Percentiles rank a stretch among this genome's conserved stretches.
phyloP scores from a whole-genome alignment of 163 green algal species.

The Trebouxiophyceae sp. region DNA sequence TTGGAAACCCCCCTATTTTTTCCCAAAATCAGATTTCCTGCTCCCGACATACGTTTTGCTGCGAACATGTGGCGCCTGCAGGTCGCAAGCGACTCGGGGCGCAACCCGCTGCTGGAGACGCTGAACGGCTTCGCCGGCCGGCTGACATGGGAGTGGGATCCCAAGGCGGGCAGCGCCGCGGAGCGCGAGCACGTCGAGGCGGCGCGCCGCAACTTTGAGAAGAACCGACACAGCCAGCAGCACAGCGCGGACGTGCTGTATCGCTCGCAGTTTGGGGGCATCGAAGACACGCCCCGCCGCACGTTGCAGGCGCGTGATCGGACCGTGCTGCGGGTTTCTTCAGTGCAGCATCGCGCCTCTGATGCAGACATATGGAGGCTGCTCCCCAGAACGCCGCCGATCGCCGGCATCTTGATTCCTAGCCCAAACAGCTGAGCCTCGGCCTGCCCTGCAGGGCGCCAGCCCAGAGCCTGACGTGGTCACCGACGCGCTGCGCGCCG shows the following conservation, averaged over 20 bases:
- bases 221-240: conserved; percentile 43
- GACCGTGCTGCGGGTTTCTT: background rate
- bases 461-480: background rate
- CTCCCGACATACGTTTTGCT: too few relatives aligned
- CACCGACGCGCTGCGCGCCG: conserved; percentile 26
- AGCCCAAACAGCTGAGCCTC: background rate
- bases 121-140: conserved; percentile 8
- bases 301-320: too few relatives aligned
- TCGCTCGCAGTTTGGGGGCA: conserved; percentile 48
- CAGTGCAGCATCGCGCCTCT: too few relatives aligned
- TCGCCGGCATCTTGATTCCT: background rate
- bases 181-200: background rate
- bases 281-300: too few relatives aligned
- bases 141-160: conserved; percentile 7
- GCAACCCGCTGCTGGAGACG: background rate
- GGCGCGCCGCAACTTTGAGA: background rate
- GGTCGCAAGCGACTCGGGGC: background rate
- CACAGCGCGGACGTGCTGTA: conserved; percentile 84
- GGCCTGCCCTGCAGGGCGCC: background rate
- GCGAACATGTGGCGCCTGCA: conserved; percentile 9
- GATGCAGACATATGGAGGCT: too few relatives aligned
- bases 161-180: background rate
- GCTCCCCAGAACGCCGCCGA: too few relatives aligned
- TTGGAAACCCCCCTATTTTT: too few relatives aligned
- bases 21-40: too few relatives aligned